phyloP scores from a whole-genome alignment of 1,139 yeast genomes.

The Martiniozyma asiatica region DNA sequence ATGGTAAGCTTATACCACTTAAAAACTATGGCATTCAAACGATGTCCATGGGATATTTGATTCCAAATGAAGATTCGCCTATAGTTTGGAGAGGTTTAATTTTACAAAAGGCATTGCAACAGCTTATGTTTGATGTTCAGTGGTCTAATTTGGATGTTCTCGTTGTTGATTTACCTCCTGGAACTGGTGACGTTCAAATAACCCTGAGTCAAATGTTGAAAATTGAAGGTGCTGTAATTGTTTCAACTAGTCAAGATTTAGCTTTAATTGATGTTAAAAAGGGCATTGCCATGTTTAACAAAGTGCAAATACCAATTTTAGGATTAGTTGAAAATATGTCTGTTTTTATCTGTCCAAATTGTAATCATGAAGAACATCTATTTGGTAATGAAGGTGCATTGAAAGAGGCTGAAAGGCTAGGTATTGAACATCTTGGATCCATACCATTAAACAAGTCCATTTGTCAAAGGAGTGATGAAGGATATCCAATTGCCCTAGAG shows the following conservation, averaged over 20 bases:
- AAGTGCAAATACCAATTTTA: conserved; percentile 59
- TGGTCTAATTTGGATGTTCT: conserved; percentile 67
- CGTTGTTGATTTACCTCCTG: conserved; percentile 83
- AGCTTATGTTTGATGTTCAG: conserved; percentile 65
- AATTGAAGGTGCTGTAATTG: conserved; percentile 71
- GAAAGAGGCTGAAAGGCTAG: conserved; percentile 41
- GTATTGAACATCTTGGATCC: conserved; percentile 46
- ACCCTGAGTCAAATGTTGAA: conserved; percentile 69
- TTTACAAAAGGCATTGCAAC: conserved; percentile 83
- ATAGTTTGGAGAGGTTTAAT: conserved; percentile 81
- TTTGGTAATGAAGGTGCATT: conserved; percentile 62
- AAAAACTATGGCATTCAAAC: conserved; percentile 70
- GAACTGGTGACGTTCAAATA: conserved; percentile 82
- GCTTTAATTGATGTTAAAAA: conserved; percentile 74
- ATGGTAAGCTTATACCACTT: conserved; percentile 55
- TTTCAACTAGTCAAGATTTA: conserved; percentile 80
- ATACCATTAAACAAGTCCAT: conserved; percentile 60
- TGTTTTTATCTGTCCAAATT: conserved; percentile 61
- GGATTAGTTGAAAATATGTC: conserved; percentile 86
- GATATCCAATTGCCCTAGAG: conserved; percentile 50
- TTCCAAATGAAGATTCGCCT: conserved; percentile 53
- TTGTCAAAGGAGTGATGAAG: conserved; percentile 48
- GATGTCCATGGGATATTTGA: conserved; percentile 84
- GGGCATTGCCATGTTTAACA: conserved; percentile 69
- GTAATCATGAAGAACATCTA: conserved; percentile 60